Percentiles rank a stretch among this genome's conserved stretches.
Conservation (phyloP, 176 grass and related monocot genomes). For the Rhynchospora breviuscula region DNA sequence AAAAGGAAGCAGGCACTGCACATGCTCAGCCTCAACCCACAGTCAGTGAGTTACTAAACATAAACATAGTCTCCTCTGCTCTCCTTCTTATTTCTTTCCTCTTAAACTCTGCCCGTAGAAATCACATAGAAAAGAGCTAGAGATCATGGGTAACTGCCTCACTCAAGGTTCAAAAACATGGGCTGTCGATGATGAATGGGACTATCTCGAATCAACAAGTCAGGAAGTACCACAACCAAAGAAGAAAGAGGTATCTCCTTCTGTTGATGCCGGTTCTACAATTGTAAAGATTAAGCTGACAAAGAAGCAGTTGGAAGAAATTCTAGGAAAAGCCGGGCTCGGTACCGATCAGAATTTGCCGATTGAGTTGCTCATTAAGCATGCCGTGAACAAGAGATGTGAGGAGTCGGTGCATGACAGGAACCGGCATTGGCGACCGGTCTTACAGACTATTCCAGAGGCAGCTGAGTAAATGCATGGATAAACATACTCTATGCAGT, state of each 20-base stretch:
- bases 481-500: background rate
- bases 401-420: background rate
- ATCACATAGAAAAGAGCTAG: background rate
- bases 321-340: background rate
- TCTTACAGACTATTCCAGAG: conserved; percentile 6
- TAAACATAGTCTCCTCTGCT: background rate
- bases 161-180: conserved; percentile 15
- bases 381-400: background rate
- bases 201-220: background rate
- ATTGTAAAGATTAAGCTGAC: conserved; percentile 13
- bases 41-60: background rate
- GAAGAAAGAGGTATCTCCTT: background rate
- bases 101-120: background rate
- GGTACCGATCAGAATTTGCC: background rate
- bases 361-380: conserved; percentile 14
- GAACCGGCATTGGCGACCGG: conserved; percentile 1
- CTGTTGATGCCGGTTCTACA: background rate
- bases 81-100: background rate
- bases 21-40: background rate
- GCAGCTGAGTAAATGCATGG: background rate
- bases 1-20: background rate
- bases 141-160: conserved; percentile 22
- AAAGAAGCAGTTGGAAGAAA: conserved; percentile 22
- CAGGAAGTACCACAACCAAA: background rate
- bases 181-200: conserved; percentile 7